Percentiles rank a stretch among this genome's conserved stretches.
phyloP scores from a whole-genome alignment of 75 land plant genomes.

The Selaginella moellendorffii region DNA sequence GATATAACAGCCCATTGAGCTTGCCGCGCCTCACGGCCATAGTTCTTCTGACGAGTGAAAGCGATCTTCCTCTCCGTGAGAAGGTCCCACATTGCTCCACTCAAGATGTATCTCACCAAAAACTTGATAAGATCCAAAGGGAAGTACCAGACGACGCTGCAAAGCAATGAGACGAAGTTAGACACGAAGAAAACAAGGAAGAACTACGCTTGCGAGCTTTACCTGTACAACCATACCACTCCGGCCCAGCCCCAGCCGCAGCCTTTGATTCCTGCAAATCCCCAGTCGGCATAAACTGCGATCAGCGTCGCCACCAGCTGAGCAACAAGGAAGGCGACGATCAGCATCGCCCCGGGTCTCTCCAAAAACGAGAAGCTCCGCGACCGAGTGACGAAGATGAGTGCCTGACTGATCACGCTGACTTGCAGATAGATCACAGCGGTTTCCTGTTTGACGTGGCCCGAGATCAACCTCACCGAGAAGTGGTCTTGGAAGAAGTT shows the following conservation, averaged over 20 bases:
- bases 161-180: neutral
- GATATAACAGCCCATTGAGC: conserved; percentile 24
- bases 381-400: conserved; percentile 28
- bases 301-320: conserved; percentile 25
- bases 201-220: neutral
- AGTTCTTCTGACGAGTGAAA: conserved; percentile 26
- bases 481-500: conserved; percentile 23
- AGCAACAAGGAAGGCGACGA: conserved; percentile 24
- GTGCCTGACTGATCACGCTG: conserved; percentile 29
- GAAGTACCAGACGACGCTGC: conserved; percentile 21
- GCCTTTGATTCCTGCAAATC: conserved; percentile 25
- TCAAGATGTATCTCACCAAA: conserved; percentile 11
- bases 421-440: conserved; percentile 27
- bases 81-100: conserved; percentile 26
- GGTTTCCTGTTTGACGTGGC: conserved; percentile 11
- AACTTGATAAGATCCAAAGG: conserved; percentile 27
- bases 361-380: conserved; percentile 21
- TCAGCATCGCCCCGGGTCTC: conserved; percentile 21
- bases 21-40: conserved; percentile 24
- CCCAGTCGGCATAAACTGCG: conserved; percentile 31
- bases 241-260: conserved; percentile 37
- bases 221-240: conserved; percentile 28
- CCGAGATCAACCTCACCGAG: conserved; percentile 11
- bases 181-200: no score
- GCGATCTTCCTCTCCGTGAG: conserved; percentile 25